Evolutionary conservation across 768 basidiomycete species (phyloP).

Genomic region (Pisolithus orientalis): DNA sequence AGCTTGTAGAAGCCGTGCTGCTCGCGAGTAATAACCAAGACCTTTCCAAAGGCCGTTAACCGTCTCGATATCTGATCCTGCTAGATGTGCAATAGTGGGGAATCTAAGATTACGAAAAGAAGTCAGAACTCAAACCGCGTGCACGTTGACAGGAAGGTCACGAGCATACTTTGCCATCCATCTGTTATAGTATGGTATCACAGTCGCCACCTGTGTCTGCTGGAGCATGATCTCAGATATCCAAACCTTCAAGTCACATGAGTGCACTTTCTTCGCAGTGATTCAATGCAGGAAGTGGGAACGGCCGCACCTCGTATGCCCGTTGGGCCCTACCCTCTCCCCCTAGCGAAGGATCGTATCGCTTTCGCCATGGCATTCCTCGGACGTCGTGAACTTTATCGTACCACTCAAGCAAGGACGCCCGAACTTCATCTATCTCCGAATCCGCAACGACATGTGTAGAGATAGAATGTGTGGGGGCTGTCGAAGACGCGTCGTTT

Average conservation of each 20-base stretch:
- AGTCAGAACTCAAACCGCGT: too few relatives aligned
- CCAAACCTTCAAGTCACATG: slow-evolving; percentile 54
- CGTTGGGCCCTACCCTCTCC: slow-evolving; percentile 67
- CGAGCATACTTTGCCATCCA: slow-evolving; percentile 74
- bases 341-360: slow-evolving; percentile 48
- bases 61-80: slow-evolving; percentile 67
- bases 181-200: slow-evolving; percentile 87
- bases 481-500: neutral
- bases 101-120: slow-evolving; percentile 41
- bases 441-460: slow-evolving; percentile 40
- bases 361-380: slow-evolving; percentile 91
- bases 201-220: slow-evolving; percentile 89
- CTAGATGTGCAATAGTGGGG: slow-evolving; percentile 73
- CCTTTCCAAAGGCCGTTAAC: slow-evolving; percentile 92
- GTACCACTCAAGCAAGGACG: slow-evolving; percentile 66
- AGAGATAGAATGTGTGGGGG: slow-evolving; percentile 35
- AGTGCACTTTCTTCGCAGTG: neutral
- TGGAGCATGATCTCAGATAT: slow-evolving; percentile 94
- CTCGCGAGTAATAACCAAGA: slow-evolving; percentile 85
- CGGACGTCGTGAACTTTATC: slow-evolving; percentile 55
- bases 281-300: neutral
- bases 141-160: neutral
- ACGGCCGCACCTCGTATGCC: slow-evolving; percentile 77
- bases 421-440: slow-evolving; percentile 34
- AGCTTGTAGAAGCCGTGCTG: slow-evolving; percentile 74